Conservation (phyloP, 2,329 filamentous ascomycete species). For the Pseudocercospora crystallina region DNA sequence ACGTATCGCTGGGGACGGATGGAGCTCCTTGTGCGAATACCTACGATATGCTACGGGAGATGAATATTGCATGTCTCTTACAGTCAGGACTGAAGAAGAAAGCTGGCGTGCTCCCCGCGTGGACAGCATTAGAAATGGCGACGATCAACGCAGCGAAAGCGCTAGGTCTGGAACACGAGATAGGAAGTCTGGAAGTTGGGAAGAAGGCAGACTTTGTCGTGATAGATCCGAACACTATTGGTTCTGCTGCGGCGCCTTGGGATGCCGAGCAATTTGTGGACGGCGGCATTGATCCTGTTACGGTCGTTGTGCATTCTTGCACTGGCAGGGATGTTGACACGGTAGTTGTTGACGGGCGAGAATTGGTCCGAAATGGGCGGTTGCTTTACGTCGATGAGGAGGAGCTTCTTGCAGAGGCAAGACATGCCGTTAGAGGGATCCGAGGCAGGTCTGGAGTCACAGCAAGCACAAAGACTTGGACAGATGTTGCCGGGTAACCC, state of each 20-base stretch:
- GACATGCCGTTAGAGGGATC: not conserved
- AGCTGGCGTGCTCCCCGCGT: slow-evolving; percentile 44
- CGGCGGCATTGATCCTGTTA: slow-evolving; percentile 34
- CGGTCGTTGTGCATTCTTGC: slow-evolving; percentile 45
- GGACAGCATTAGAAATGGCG: slow-evolving; percentile 51
- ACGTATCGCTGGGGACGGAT: slow-evolving; percentile 53
- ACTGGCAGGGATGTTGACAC: slow-evolving; percentile 47
- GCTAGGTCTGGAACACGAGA: slow-evolving; percentile 40
- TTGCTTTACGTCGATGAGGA: slow-evolving; percentile 1
- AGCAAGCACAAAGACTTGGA: not conserved
- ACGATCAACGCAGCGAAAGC: slow-evolving; percentile 53
- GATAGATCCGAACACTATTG: slow-evolving; percentile 29
- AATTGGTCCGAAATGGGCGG: slow-evolving; percentile 33
- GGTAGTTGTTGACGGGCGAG: slow-evolving; percentile 46
- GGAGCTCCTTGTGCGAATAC: slow-evolving; percentile 55
- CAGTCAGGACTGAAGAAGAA: slow-evolving; percentile 48
- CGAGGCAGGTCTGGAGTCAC: slow-evolving; percentile 3
- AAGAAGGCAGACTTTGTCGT: slow-evolving; percentile 48
- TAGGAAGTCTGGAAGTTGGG: slow-evolving; percentile 44
- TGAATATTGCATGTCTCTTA: slow-evolving; percentile 52
- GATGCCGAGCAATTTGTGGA: slow-evolving; percentile 2
- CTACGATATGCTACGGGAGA: slow-evolving; percentile 55
- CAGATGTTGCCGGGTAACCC: too few species aligned
- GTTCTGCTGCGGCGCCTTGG: slow-evolving; percentile 27
- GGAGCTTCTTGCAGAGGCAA: not conserved